These are phyloP conservation scores for Penicillium bialowiezense DNA, from an alignment of 495 filamentous ascomycete genomes.

Conservation along the genomic window DNA sequence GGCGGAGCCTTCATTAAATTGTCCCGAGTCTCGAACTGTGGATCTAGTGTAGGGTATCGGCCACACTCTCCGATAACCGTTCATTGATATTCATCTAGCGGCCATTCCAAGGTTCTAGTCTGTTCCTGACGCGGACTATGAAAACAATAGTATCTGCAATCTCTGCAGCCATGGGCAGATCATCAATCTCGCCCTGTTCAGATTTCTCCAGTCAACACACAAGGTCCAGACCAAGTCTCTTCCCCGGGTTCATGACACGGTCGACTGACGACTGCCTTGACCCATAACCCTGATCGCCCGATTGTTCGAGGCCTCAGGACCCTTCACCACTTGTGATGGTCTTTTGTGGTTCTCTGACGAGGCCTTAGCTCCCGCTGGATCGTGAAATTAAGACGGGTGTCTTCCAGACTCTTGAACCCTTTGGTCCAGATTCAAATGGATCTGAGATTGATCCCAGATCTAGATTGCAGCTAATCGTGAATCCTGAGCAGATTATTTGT, in stretches of 20 bases:
- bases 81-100: not conserved
- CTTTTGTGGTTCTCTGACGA: not conserved
- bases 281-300: constrained; percentile 14
- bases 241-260: constrained; percentile 3
- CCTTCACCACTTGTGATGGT: not conserved
- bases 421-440: not conserved
- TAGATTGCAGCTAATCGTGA: not conserved
- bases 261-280: constrained; percentile 20
- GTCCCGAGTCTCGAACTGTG: not conserved
- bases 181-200: not conserved
- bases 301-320: not conserved
- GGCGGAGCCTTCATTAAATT: not conserved
- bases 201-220: not conserved
- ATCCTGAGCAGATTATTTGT: not conserved
- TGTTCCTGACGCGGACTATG: not conserved
- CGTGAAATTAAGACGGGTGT: not conserved
- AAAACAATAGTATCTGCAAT: not conserved
- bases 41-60: not conserved
- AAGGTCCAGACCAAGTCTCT: not conserved
- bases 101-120: too few relatives aligned
- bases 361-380: not conserved
- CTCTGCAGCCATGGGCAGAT: not conserved
- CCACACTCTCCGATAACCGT: not conserved
- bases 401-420: constrained; percentile 1
- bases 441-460: not conserved